Conservation (phyloP, 345 rosid genomes). For the Eucalyptus leucophloia region DNA sequence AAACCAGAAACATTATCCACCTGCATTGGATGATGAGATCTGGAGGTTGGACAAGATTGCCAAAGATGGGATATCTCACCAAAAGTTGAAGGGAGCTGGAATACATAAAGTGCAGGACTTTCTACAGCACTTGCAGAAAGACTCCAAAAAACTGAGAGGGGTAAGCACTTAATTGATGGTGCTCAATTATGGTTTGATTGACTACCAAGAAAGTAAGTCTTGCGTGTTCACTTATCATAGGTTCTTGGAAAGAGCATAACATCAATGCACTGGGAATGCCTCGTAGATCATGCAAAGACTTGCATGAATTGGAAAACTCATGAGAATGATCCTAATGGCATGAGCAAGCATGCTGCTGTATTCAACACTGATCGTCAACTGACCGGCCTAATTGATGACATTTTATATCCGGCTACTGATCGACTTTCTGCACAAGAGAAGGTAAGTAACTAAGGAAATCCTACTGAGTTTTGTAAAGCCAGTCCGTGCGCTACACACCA, state of each 20-base stretch:
- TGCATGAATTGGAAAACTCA: neutral
- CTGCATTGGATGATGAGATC: neutral
- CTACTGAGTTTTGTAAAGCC: neutral
- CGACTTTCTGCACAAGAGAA: neutral
- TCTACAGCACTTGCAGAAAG: slow-evolving; percentile 45
- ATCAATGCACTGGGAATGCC: neutral
- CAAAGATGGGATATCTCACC: neutral
- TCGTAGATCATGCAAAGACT: neutral
- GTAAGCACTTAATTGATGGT: neutral
- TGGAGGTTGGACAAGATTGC: slow-evolving; percentile 41
- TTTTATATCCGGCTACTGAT: neutral
- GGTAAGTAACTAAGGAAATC: neutral
- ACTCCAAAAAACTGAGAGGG: slow-evolving; percentile 20
- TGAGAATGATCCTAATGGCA: neutral
- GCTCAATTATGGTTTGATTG: neutral
- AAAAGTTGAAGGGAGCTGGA: slow-evolving; percentile 47
- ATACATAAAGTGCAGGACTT: slow-evolving; percentile 64
- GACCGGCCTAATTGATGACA: neutral
- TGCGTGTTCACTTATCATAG: neutral
- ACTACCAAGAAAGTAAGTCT: neutral
- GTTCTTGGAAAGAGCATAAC: neutral
- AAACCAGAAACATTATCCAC: slow-evolving; percentile 1
- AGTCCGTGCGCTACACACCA: neutral
- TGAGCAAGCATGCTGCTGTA: neutral
- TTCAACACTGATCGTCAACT: neutral